Percentiles rank a stretch among this genome's conserved stretches.
phyloP scores from a whole-genome alignment of 192 early-diverging fungal species.

The Powellomyces hirtus region DNA sequence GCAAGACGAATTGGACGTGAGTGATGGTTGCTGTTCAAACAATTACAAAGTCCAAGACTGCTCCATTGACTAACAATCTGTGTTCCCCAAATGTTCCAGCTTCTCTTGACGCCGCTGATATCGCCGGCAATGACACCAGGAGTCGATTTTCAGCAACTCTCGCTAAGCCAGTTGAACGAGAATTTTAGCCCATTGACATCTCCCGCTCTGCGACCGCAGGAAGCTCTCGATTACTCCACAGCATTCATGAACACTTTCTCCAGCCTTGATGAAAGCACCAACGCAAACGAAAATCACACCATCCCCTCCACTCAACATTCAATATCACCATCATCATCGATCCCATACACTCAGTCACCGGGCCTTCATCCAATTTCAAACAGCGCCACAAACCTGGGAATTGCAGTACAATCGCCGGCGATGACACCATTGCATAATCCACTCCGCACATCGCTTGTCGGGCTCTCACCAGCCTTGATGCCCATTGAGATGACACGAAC shows the following conservation, averaged over 20 bases:
- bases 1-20: constrained; percentile 6
- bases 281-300: no score
- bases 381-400: constrained; percentile 20
- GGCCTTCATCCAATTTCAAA: constrained; percentile 23
- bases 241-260: constrained; percentile 8
- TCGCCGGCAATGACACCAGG: constrained; percentile 71
- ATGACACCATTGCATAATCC: background rate
- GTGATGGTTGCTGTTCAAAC: background rate
- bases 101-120: constrained; percentile 62
- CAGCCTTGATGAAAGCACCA: background rate
- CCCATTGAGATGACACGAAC: background rate
- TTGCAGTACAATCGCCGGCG: constrained; percentile 6
- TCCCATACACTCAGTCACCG: constrained; percentile 32
- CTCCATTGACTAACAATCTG: background rate
- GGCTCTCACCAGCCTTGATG: background rate
- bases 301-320: no score
- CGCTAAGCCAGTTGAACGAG: constrained; percentile 27
- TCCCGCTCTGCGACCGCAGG: constrained; percentile 48
- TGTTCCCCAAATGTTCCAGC: constrained; percentile 3
- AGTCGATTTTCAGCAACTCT: constrained; percentile 45
- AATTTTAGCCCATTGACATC: constrained; percentile 65
- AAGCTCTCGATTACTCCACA: background rate
- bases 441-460: background rate
- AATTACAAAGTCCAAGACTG: background rate
- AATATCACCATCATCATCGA: background rate